Evolutionary conservation across 2,329 filamentous ascomycete genomes (phyloP).

Genomic region (Massarina eburnea): DNA sequence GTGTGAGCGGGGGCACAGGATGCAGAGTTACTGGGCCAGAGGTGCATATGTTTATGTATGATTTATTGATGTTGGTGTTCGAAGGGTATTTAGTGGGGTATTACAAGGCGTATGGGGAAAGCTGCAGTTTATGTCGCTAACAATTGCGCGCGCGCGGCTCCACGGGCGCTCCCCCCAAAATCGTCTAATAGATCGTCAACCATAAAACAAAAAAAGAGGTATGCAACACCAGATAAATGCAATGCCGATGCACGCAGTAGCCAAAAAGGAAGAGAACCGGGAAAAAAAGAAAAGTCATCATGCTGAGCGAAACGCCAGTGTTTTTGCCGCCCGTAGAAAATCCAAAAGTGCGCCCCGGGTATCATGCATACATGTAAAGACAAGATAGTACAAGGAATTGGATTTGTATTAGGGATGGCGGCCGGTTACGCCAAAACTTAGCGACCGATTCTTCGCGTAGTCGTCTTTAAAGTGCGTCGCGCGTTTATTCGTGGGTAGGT

Average conservation of each 20-base stretch:
- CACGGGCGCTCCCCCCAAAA: slow-evolving; percentile 1
- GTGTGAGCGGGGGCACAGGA: too few species aligned
- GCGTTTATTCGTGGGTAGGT: slow-evolving; percentile 23
- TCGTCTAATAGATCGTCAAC: slow-evolving; percentile 14
- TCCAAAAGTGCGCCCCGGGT: slow-evolving; percentile 15
- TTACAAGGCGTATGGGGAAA: slow-evolving; percentile 8
- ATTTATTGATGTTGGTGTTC: slow-evolving; percentile 3
- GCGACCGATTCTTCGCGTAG: slow-evolving; percentile 14
- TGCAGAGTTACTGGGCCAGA: too few species aligned
- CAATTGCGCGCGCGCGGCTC: not conserved
- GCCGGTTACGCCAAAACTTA: slow-evolving; percentile 11
- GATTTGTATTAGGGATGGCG: slow-evolving; percentile 12
- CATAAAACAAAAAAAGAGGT: slow-evolving; percentile 10
- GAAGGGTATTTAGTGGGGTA: slow-evolving; percentile 9
- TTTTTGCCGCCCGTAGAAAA: slow-evolving; percentile 11
- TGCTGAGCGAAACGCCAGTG: slow-evolving; percentile 11
- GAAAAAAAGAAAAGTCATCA: slow-evolving; percentile 6
- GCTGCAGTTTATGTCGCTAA: slow-evolving; percentile 2
- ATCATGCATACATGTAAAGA: slow-evolving; percentile 13
- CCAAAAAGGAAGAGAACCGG: not conserved
- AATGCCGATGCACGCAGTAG: slow-evolving; percentile 15
- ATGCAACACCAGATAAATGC: slow-evolving; percentile 15
- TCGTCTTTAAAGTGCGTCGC: slow-evolving; percentile 4
- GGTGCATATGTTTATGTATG: not conserved
- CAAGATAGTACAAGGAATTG: slow-evolving; percentile 11